Percentiles rank a stretch among this genome's conserved stretches.
Conservation (phyloP, 495 filamentous ascomycete genomes). For the Gamarada debralockiae region DNA sequence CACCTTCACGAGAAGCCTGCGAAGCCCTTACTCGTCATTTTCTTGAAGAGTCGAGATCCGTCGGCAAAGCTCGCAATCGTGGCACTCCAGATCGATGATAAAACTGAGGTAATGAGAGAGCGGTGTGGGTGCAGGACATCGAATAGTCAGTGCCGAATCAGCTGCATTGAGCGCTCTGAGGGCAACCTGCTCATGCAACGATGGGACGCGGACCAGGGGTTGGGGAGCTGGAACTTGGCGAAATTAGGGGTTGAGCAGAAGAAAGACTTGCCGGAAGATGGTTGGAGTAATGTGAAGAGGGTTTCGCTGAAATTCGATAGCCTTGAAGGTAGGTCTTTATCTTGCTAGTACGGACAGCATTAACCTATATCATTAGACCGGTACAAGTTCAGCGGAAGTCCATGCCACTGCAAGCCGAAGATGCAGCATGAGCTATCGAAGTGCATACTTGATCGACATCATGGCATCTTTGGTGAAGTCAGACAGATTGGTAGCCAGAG, state of each 20-base stretch:
- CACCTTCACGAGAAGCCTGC: conserved; percentile 16
- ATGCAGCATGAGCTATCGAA: conserved; percentile 9
- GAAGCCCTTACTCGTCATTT: conserved; percentile 16
- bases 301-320: conserved; percentile 13
- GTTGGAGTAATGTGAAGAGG: conserved; percentile 7
- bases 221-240: conserved; percentile 14
- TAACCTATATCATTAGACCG: conserved; percentile 1
- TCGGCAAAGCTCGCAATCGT: conserved; percentile 11
- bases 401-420: conserved; percentile 8
- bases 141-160: conserved; percentile 4
- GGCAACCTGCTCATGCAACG: conserved; percentile 4
- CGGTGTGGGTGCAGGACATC: conserved; percentile 10
- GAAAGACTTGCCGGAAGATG: conserved; percentile 12
- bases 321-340: conserved; percentile 11
- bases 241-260: conserved; percentile 9
- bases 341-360: not conserved
- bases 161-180: conserved; percentile 8
- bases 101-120: conserved; percentile 10
- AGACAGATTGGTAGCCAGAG: conserved; percentile 14
- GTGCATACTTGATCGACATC: conserved; percentile 5
- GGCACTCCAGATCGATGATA: conserved; percentile 15
- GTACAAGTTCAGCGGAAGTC: conserved; percentile 9
- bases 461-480: conserved; percentile 12
- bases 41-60: conserved; percentile 11
- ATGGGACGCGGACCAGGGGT: conserved; percentile 10